These are phyloP conservation scores for Blastobotrys peoriensis DNA, from an alignment of 805 yeast genomes.

Conservation along the genomic window DNA sequence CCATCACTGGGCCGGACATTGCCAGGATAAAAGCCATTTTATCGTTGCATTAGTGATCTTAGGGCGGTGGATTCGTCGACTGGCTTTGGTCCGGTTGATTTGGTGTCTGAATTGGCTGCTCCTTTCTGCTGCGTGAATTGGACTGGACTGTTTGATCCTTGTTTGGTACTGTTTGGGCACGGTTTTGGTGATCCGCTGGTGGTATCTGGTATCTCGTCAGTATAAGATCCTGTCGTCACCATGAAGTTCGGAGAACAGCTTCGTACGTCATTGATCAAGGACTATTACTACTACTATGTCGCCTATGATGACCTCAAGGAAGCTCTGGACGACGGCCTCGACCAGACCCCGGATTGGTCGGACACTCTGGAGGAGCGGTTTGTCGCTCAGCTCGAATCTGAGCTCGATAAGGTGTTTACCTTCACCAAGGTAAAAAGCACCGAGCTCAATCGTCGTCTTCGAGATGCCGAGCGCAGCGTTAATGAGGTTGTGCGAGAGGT, in stretches of 20 bases:
- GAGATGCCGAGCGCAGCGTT: constrained; percentile 71
- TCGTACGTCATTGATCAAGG: constrained; percentile 81
- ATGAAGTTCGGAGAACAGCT: constrained; percentile 98
- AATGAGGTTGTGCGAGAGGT: constrained; percentile 56
- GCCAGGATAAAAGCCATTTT: no score
- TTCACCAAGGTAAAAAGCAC: constrained; percentile 84
- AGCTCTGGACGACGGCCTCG: constrained; percentile 63
- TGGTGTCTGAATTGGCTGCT: no score
- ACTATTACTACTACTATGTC: constrained; percentile 85
- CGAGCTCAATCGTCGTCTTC: constrained; percentile 80
- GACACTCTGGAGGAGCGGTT: constrained; percentile 77
- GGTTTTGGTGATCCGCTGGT: no score
- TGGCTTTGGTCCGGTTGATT: no score
- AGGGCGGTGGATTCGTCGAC: no score
- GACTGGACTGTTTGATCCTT: no score
- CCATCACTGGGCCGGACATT: no score
- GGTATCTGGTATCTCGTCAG: no score
- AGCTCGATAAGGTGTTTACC: constrained; percentile 86
- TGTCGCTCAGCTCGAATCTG: constrained; percentile 65
- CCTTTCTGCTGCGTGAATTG: no score
- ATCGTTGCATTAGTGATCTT: no score
- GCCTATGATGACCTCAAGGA: constrained; percentile 87
- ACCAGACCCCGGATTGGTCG: constrained; percentile 53
- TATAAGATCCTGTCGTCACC: no score
- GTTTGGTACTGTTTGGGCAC: no score